Conservation (phyloP, 768 basidiomycete species). For the Leccinellum albellum region DNA sequence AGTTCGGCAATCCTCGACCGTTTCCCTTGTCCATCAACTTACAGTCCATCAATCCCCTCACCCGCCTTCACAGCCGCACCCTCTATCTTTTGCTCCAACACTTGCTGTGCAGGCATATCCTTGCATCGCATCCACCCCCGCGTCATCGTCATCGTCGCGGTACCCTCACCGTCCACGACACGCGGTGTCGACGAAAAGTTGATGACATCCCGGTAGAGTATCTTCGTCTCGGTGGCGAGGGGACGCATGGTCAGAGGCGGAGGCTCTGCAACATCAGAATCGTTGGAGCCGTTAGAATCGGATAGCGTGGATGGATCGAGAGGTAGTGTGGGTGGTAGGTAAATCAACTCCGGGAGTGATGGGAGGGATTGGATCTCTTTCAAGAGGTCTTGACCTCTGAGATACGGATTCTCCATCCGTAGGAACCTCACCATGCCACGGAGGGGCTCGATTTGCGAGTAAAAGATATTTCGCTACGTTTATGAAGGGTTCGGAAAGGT, state of each 20-base stretch:
- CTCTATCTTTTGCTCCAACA: slow-evolving; percentile 72
- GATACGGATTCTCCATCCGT: slow-evolving; percentile 88
- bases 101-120: slow-evolving; percentile 76
- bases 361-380: slow-evolving; percentile 76
- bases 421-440: slow-evolving; percentile 88
- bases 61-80: slow-evolving; percentile 64
- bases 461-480: no score
- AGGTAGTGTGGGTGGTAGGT: slow-evolving; percentile 58
- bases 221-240: slow-evolving; percentile 76
- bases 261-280: slow-evolving; percentile 48
- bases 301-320: slow-evolving; percentile 62
- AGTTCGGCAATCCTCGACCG: no score
- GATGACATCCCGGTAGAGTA: slow-evolving; percentile 89
- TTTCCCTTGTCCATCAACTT: no score
- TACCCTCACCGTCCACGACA: slow-evolving; percentile 90
- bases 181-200: slow-evolving; percentile 76
- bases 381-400: slow-evolving; percentile 90
- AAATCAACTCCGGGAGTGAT: slow-evolving; percentile 48
- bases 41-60: slow-evolving; percentile 71
- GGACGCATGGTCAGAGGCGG: slow-evolving; percentile 58
- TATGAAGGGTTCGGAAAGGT: slow-evolving; percentile 2
- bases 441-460: slow-evolving; percentile 78
- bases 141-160: slow-evolving; percentile 18
- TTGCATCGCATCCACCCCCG: slow-evolving; percentile 78
- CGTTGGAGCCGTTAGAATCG: slow-evolving; percentile 63